Evolutionary conservation across 2,329 filamentous ascomycete genomes (phyloP).

Genomic region (Monosporascus sp.): DNA sequence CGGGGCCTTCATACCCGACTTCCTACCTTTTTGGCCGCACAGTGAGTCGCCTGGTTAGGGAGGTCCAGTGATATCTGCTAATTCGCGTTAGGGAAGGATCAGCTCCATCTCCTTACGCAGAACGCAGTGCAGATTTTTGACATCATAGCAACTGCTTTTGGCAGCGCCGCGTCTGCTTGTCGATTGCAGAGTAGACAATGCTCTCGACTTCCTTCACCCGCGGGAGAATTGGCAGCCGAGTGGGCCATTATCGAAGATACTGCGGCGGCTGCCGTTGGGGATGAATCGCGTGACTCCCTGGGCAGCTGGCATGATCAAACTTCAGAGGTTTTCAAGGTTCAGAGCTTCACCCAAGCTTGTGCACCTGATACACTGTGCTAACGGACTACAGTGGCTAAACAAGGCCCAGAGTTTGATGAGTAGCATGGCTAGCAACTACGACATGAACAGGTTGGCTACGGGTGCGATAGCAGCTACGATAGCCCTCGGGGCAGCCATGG

Average conservation of each 20-base stretch:
- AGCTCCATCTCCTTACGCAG: constrained; percentile 62
- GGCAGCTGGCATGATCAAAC: constrained; percentile 32
- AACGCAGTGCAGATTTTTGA: constrained; percentile 78
- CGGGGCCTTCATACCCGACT: constrained; percentile 75
- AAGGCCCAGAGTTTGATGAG: constrained; percentile 77
- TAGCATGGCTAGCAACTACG: constrained; percentile 87
- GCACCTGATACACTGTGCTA: constrained; percentile 2
- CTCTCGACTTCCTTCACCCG: constrained; percentile 35
- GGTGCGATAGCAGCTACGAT: constrained; percentile 35
- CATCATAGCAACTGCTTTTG: constrained; percentile 71
- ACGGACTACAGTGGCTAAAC: constrained; percentile 53
- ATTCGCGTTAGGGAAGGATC: constrained; percentile 22
- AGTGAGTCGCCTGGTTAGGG: constrained; percentile 38
- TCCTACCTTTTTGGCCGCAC: constrained; percentile 70
- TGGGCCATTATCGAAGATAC: constrained; percentile 48
- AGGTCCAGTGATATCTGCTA: constrained; percentile 9
- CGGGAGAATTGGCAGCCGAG: constrained; percentile 61
- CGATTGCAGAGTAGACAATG: constrained; percentile 18
- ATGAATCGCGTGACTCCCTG: constrained; percentile 1
- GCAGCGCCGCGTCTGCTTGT: constrained; percentile 37
- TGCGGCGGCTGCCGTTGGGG: constrained; percentile 5
- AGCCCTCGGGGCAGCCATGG: constrained; percentile 24
- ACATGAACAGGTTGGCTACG: constrained; percentile 56
- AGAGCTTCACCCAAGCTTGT: constrained; percentile 1
- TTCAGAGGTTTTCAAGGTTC: constrained; percentile 37